Base-by-base conservation (phyloP, 2,329 filamentous ascomycete genomes). In the Fusarium tjaetaba region DNA sequence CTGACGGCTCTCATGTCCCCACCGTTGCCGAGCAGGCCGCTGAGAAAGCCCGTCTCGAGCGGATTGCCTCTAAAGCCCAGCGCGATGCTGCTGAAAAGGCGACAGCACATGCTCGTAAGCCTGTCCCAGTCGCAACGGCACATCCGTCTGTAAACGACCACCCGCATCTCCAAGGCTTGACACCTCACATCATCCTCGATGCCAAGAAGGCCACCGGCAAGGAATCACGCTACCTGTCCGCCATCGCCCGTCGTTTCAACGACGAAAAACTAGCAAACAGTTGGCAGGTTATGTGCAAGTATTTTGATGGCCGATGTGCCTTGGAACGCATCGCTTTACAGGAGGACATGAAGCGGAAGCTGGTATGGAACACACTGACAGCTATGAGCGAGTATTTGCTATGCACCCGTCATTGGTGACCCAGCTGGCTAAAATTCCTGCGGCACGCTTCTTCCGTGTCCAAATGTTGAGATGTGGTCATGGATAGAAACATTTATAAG, bases 301-400 rank as follows among this genome's bases (percentile, higher is more conserved):
- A 98, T 81, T 94, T 98, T 76, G 95, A 98, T 80, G 96, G 96
- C 2, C 89, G 88, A 64, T 91, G 93, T 79, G 92, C 95, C 5
- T 86, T 98, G 68, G 96, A 99, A 84, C 91, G 95, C 76, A 93
- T 99, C 73, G 90, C 93, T 3, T 85, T 96, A n/a, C 88, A 92
- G 64, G 94, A 98, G 83, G 93, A 93, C 11, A 88, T 97, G 84
- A 97, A 96, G 85, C 87, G 94, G 64, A 97, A 96, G 83, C 92
- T 93, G 75, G 88, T 94, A 20, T 95, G 93, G 85, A 88, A 89
- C 52, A 84, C 91, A 61, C 81, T 93, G 62, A 88, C 87, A 45
- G 83, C 85, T n/a, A 91, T 92, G 87, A 88, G 89, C 72, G 92
- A 94, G 79, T 89, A 92, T 81, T 79, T 95, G 26, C 80, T 94